Evolutionary conservation across 2,329 filamentous ascomycete species (phyloP), one percentile per base, ranked within the genome.

Genomic region (Emergomyces pasteurianus): DNA sequence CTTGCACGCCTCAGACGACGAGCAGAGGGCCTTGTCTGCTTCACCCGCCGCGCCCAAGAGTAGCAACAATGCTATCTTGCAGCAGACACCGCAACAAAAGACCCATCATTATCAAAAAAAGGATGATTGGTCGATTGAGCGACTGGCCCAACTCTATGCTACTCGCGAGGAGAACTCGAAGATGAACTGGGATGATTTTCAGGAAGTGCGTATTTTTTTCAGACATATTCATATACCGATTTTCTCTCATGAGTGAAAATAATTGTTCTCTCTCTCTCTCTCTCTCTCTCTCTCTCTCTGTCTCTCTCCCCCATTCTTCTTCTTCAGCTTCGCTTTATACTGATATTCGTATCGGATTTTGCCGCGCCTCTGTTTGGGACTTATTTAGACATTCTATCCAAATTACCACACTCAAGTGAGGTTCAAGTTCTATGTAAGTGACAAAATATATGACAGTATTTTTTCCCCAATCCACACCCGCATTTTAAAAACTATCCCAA

Each of bases 371-470:
- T 50, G 23, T 5, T 28, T 26, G 5, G 21, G 10, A 10, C 3
- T 26, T 50, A 23, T 28, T 50, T 28, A 56, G 53, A 56, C 28
- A 56, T 56, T 56, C 53, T 56, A 56, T 23, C 53, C 53, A 2
- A 36, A 42, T 5, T 56, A 42, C 28, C 34, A 42, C 31, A 42
- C 36, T n/a, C 36, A 43, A 56, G 53, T 56, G 38, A 56, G 38
- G 21, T 56, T 28, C 38, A 42, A 56, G 38, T 56, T 56, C 53
- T 56, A 56, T 43, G 53, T 56, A 43, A 56, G 53, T 56, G 53
- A 43, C 6, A 40, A 12, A 40, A 16, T 43, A 42, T 42, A 23
- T 56, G 21, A 56, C n/a, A 28, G n/a, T n/a, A n/a, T 21, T 55
- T 23, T 36, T 50, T 43, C n/a, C 16, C n/a, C n/a, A n/a, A n/a